Evolutionary conservation across 176 grass and related monocot species (phyloP).

Genomic region (Cymbopogon citratus): DNA sequence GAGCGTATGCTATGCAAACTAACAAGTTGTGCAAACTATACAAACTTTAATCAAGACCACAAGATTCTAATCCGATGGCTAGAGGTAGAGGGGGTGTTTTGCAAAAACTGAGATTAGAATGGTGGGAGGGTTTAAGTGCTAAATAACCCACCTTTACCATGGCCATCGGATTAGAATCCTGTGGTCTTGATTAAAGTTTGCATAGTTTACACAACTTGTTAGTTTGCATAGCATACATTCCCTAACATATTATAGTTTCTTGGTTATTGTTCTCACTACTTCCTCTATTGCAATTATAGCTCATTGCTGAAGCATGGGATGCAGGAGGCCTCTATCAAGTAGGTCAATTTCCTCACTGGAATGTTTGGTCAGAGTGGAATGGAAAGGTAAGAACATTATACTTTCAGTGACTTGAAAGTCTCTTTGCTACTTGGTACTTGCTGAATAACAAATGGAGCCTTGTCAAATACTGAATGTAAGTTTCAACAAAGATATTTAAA

Average conservation of each 20-base stretch:
- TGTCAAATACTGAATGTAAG: background rate
- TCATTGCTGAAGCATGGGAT: conserved; percentile 99
- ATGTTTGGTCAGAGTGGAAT: conserved; percentile 98
- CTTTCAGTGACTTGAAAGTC: conserved; percentile 2
- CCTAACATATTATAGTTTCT: background rate
- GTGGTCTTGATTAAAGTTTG: no score
- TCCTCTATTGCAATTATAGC: conserved; percentile 42
- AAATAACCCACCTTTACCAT: no score
- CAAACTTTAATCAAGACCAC: no score
- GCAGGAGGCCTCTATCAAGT: conserved; percentile 99
- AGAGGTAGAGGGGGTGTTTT: no score
- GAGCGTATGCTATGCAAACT: no score
- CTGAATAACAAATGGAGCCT: background rate
- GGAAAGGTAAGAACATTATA: conserved; percentile 60
- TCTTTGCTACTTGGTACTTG: background rate
- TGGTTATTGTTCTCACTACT: conserved; percentile 18
- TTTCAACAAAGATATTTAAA: conserved; percentile 4
- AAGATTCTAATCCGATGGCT: no score
- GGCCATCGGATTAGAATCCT: no score
- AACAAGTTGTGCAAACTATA: no score
- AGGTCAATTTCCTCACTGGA: conserved; percentile 88
- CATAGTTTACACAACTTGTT: no score
- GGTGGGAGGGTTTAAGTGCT: no score
- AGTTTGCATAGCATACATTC: no score
- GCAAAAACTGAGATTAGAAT: no score